phyloP scores from a whole-genome alignment of 1,284 basidiomycete species.

The Rhodotorula sp. region DNA sequence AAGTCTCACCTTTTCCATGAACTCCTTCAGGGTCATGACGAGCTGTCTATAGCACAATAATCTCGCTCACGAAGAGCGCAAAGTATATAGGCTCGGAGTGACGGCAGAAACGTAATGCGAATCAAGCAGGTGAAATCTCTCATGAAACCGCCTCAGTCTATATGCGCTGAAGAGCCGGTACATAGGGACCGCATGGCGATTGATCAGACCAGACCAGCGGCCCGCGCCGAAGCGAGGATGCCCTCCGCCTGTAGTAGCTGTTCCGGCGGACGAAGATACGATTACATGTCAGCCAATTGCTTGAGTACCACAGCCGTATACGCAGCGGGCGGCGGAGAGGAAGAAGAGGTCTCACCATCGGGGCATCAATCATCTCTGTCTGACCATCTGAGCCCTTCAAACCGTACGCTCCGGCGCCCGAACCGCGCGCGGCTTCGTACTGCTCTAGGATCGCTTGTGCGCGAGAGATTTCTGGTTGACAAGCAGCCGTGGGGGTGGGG shows the following conservation, averaged over 20 bases:
- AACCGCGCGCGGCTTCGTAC: constrained; percentile 53
- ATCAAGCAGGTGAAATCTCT: too few relatives aligned
- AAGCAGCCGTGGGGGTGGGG: neutral
- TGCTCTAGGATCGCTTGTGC: constrained; percentile 69
- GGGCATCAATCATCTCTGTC: constrained; percentile 84
- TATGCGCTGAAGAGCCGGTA: too few relatives aligned
- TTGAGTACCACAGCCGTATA: neutral
- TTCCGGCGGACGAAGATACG: too few relatives aligned
- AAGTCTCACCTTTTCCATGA: too few relatives aligned
- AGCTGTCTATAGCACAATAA: too few relatives aligned
- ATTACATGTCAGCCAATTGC: neutral
- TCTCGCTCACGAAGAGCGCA: too few relatives aligned
- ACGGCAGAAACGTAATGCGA: too few relatives aligned
- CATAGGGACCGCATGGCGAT: neutral
- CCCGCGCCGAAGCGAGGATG: neutral
- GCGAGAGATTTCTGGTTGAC: constrained; percentile 65
- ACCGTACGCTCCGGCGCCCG: constrained; percentile 61
- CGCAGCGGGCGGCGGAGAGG: constrained; percentile 32
- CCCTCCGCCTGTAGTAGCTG: constrained; percentile 11
- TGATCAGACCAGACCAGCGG: neutral
- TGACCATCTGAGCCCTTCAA: constrained; percentile 58
- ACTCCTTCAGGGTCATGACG: too few relatives aligned
- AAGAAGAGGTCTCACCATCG: constrained; percentile 81
- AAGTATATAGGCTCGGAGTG: too few relatives aligned
- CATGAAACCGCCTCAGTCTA: too few relatives aligned